Conservation (phyloP, 371 early-diverging fungal species). For the Actinomucor elegans region DNA sequence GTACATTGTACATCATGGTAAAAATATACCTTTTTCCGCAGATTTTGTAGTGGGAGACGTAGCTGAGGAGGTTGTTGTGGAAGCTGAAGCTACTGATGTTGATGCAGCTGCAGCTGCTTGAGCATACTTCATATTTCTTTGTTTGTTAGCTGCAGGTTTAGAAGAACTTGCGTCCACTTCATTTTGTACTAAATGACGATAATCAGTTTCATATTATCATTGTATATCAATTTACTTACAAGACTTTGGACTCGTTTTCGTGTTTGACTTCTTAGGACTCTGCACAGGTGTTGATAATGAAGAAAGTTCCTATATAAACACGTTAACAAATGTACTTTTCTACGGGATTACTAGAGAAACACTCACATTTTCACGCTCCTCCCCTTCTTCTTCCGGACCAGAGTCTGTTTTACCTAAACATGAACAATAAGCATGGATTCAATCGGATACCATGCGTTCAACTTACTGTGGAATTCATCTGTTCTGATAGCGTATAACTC, state of each 20-base stretch:
- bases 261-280: constrained; percentile 5
- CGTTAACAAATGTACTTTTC: too few relatives aligned
- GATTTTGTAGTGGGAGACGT: constrained; percentile 21
- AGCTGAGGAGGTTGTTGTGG: constrained; percentile 11
- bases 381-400: constrained; percentile 31
- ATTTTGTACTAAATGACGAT: constrained; percentile 4
- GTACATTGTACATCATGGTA: too few relatives aligned
- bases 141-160: constrained; percentile 12
- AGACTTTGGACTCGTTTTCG: constrained; percentile 7
- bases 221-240: too few relatives aligned
- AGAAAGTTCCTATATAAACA: too few relatives aligned
- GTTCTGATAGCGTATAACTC: constrained; percentile 68
- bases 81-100: constrained; percentile 7
- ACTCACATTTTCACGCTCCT: constrained; percentile 15
- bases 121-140: too few relatives aligned
- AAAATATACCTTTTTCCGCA: constrained; percentile 6
- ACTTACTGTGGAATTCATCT: constrained; percentile 48
- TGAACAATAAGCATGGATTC: not conserved
- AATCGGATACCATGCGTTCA: not conserved
- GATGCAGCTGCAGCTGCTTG: constrained; percentile 18
- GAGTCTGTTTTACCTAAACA: constrained; percentile 29
- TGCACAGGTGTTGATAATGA: constrained; percentile 4
- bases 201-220: too few relatives aligned
- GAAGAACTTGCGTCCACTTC: constrained; percentile 3
- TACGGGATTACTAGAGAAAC: too few relatives aligned